These are phyloP conservation scores for Fusarium nanum DNA, from an alignment of 2,329 filamentous ascomycete species.

Conservation along the genomic window DNA sequence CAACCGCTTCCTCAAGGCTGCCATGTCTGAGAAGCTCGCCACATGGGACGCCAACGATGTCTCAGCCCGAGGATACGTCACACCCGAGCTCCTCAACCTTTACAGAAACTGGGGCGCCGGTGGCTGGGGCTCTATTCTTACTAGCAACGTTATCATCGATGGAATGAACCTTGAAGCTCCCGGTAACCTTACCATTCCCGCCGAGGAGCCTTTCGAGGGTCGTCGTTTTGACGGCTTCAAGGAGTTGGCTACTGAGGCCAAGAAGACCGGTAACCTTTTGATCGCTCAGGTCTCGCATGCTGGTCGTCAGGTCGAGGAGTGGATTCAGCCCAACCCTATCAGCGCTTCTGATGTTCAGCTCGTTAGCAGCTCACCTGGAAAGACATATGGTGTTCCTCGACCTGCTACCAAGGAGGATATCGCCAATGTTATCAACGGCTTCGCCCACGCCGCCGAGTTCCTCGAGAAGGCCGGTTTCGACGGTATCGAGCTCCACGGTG, in stretches of 20 bases:
- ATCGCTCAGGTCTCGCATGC: slow-evolving; percentile 30
- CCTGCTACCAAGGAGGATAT: slow-evolving; percentile 34
- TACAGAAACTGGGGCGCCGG: slow-evolving; percentile 34
- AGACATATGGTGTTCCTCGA: slow-evolving; percentile 49
- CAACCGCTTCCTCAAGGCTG: slow-evolving; percentile 36
- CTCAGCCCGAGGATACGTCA: slow-evolving; percentile 30
- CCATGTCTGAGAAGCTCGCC: slow-evolving; percentile 32
- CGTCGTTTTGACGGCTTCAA: slow-evolving; percentile 30
- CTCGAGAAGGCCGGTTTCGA: slow-evolving; percentile 44
- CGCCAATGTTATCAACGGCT: slow-evolving; percentile 23
- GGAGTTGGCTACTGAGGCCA: slow-evolving; percentile 18
- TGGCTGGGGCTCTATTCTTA: slow-evolving; percentile 28
- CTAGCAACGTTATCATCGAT: slow-evolving; percentile 32
- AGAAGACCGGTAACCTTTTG: slow-evolving; percentile 23
- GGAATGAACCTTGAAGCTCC: slow-evolving; percentile 25
- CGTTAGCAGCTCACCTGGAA: slow-evolving; percentile 66
- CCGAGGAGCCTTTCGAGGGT: slow-evolving; percentile 19
- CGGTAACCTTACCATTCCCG: slow-evolving; percentile 18
- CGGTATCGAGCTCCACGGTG: slow-evolving; percentile 31
- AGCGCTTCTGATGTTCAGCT: slow-evolving; percentile 66
- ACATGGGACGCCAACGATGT: slow-evolving; percentile 29
- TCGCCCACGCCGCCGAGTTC: slow-evolving; percentile 57
- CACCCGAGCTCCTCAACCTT: slow-evolving; percentile 24
- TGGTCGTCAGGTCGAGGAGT: slow-evolving; percentile 34
- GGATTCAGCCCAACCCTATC: slow-evolving; percentile 32